These are phyloP conservation scores for Phoma sp. DNA, from an alignment of 2,329 filamentous ascomycete genomes.

Conservation along the genomic window DNA sequence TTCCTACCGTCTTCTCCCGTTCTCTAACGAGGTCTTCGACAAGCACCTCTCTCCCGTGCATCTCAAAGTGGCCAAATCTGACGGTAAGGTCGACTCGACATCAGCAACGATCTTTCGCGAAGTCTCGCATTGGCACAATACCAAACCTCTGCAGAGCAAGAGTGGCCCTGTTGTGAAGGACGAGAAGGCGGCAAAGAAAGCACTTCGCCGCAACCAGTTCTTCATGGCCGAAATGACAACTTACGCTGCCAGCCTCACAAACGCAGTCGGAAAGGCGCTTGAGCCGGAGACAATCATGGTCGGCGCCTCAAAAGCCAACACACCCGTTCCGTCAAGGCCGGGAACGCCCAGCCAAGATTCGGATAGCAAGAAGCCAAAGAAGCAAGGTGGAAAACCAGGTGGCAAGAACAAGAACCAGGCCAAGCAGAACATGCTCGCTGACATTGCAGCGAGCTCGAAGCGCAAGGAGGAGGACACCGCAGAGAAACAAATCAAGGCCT, in stretches of 20 bases:
- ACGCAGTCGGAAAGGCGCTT: slow-evolving; percentile 66
- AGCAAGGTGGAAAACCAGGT: slow-evolving; percentile 30
- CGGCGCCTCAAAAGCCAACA: slow-evolving; percentile 24
- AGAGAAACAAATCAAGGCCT: slow-evolving; percentile 54
- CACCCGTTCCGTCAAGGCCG: slow-evolving; percentile 11
- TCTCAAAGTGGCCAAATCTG: slow-evolving; percentile 43
- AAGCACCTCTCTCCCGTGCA: slow-evolving; percentile 55
- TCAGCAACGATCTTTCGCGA: slow-evolving; percentile 56
- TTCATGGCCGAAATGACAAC: slow-evolving; percentile 71
- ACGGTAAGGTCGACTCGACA: slow-evolving; percentile 32
- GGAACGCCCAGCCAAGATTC: slow-evolving; percentile 16
- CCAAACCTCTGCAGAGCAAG: slow-evolving; percentile 56
- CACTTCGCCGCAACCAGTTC: slow-evolving; percentile 62
- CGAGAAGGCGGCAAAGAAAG: slow-evolving; percentile 42
- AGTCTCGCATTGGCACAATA: slow-evolving; percentile 68
- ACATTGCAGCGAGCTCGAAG: slow-evolving; percentile 51
- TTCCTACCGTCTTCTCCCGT: slow-evolving; percentile 52
- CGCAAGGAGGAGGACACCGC: slow-evolving; percentile 51
- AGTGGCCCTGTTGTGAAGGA: slow-evolving; percentile 38
- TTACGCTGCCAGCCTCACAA: slow-evolving; percentile 74
- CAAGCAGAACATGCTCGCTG: slow-evolving; percentile 54
- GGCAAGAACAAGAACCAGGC: slow-evolving; percentile 41
- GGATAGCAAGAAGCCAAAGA: slow-evolving; percentile 29
- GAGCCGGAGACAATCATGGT: slow-evolving; percentile 70
- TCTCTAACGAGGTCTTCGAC: slow-evolving; percentile 57